phyloP scores from a whole-genome alignment of 176 grass and related monocot genomes.

The Triticum timopheevii region DNA sequence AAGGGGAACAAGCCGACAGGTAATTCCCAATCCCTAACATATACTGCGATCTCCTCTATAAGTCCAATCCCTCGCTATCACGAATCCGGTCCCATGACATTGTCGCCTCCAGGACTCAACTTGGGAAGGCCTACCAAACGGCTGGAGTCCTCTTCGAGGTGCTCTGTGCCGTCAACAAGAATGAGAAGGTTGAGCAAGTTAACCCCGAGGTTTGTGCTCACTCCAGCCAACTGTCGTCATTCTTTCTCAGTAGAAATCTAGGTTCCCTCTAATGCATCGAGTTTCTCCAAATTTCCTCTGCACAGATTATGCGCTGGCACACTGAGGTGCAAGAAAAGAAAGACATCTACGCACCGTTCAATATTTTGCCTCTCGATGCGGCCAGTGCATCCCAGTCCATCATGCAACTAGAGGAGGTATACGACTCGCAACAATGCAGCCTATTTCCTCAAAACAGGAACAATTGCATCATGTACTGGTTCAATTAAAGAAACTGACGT shows the following conservation, averaged over 20 bases:
- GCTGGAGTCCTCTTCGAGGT: constrained; percentile 94
- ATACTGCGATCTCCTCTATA: neutral
- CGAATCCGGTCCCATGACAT: neutral
- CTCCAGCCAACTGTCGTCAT: neutral
- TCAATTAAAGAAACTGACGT: constrained; percentile 17
- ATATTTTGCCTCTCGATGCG: constrained; percentile 81
- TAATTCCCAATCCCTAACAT: constrained; percentile 30
- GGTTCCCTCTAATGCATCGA: constrained; percentile 25
- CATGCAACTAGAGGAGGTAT: constrained; percentile 97
- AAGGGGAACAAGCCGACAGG: constrained; percentile 92
- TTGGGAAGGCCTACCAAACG: constrained; percentile 93
- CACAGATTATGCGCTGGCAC: constrained; percentile 75
- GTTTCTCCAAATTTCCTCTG: constrained; percentile 23
- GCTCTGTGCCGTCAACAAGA: constrained; percentile 88
- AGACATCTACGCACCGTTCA: constrained; percentile 75
- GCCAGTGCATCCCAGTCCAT: constrained; percentile 85
- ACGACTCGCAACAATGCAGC: neutral
- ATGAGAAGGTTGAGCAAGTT: constrained; percentile 94
- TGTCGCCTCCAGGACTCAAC: constrained; percentile 54
- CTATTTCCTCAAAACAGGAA: constrained; percentile 9
- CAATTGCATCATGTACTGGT: constrained; percentile 3
- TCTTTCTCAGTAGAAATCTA: constrained; percentile 25
- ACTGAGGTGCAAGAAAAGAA: constrained; percentile 92
- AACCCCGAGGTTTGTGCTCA: constrained; percentile 68
- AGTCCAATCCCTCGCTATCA: neutral